A percentile compares a stretch with the other conserved stretches of the same genome.
These are phyloP conservation scores for Rhipidocladum racemiflorum DNA, from an alignment of 176 grass and related monocot genomes.

Conservation along the genomic window DNA sequence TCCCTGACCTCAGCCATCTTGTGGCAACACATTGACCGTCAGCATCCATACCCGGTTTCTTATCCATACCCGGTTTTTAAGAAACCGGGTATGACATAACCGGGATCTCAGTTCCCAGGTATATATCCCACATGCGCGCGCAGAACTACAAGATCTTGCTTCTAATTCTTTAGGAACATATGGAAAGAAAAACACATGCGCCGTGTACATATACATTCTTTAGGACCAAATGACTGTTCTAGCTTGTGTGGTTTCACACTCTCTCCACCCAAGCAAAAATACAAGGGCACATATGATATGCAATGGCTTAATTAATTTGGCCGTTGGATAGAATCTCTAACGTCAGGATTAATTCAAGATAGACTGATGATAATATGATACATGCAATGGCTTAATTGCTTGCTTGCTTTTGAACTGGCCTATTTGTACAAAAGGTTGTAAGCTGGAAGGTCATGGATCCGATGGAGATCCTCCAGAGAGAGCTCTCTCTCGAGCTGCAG, in stretches of 20 bases:
- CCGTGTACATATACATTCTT: neutral
- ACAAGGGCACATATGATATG: neutral
- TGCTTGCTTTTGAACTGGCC: neutral
- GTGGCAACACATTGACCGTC: too few relatives aligned
- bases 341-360: too few relatives aligned
- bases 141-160: neutral
- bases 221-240: neutral
- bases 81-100: too few relatives aligned
- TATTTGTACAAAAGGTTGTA: constrained; percentile 82
- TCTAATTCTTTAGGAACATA: too few relatives aligned
- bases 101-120: too few relatives aligned
- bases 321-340: too few relatives aligned
- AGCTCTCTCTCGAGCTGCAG: constrained; percentile 90
- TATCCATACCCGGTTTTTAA: too few relatives aligned
- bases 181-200: neutral
- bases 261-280: neutral
- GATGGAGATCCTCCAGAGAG: constrained; percentile 61
- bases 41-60: too few relatives aligned
- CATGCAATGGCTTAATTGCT: neutral
- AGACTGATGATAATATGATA: neutral
- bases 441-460: constrained; percentile 81
- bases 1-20: too few relatives aligned
- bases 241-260: neutral
- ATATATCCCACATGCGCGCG: too few relatives aligned
- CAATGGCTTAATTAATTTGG: neutral